A percentile compares a stretch with the other conserved stretches of the same genome.
Evolutionary conservation across 768 basidiomycete species (phyloP).

Genomic region (Termitomyces sp.): DNA sequence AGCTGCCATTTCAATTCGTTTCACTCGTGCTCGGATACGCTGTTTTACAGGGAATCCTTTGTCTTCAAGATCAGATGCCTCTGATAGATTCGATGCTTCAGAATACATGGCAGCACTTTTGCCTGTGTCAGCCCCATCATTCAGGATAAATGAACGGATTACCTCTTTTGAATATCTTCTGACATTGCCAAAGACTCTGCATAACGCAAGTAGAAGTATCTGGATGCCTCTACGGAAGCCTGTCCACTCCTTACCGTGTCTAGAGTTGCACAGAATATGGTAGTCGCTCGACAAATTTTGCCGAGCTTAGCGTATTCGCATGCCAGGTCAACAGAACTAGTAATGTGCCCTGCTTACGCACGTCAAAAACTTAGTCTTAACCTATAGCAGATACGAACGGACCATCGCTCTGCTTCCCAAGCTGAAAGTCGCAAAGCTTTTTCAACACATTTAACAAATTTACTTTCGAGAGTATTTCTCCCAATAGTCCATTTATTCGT

Average conservation of each 20-base stretch:
- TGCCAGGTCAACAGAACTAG: slow-evolving; percentile 65
- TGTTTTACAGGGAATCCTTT: slow-evolving; percentile 45
- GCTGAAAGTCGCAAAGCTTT: slow-evolving; percentile 48
- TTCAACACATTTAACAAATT: slow-evolving; percentile 61
- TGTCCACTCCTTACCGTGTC: slow-evolving; percentile 36
- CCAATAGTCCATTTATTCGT: slow-evolving; percentile 65
- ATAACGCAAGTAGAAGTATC: slow-evolving; percentile 56
- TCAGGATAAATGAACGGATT: not conserved
- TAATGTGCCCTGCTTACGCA: slow-evolving; percentile 46
- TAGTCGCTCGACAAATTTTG: slow-evolving; percentile 58
- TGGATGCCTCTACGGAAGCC: slow-evolving; percentile 45
- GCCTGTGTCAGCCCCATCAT: not conserved
- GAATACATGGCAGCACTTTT: slow-evolving; percentile 46
- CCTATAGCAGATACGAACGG: slow-evolving; percentile 17
- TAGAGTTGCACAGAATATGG: slow-evolving; percentile 58
- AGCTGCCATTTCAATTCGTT: slow-evolving; percentile 62
- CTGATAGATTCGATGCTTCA: slow-evolving; percentile 51
- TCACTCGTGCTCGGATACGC: slow-evolving; percentile 55
- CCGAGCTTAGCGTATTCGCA: slow-evolving; percentile 79
- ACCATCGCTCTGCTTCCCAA: slow-evolving; percentile 44
- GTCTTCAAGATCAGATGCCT: slow-evolving; percentile 34
- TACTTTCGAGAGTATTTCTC: slow-evolving; percentile 59
- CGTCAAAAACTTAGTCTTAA: not conserved
- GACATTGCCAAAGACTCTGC: slow-evolving; percentile 58
- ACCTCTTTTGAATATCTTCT: slow-evolving; percentile 63